Evolutionary conservation across 2,329 filamentous ascomycete genomes (phyloP).

Genomic region (Thelonectria blattea): DNA sequence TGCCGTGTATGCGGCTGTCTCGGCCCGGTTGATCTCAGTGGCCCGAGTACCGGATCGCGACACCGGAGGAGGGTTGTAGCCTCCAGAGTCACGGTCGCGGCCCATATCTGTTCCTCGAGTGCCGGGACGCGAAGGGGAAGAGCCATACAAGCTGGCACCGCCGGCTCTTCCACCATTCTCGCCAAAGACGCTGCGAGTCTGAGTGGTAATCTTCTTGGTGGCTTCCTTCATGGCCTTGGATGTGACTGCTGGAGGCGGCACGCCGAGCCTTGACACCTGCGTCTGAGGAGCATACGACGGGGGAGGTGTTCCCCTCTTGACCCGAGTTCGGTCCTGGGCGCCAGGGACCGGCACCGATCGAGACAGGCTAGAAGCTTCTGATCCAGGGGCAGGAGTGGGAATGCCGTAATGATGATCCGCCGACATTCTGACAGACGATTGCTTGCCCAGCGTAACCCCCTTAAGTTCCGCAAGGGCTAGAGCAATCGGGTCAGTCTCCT

Average conservation of each 20-base stretch:
- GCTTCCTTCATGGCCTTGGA: constrained; percentile 95
- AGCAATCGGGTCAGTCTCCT: constrained; percentile 86
- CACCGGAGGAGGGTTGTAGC: constrained; percentile 33
- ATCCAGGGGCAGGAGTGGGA: constrained; percentile 73
- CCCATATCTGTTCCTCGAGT: constrained; percentile 28
- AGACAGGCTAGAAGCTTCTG: constrained; percentile 45
- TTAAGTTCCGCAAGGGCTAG: constrained; percentile 92
- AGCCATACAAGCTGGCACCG: constrained; percentile 37
- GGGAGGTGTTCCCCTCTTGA: constrained; percentile 77
- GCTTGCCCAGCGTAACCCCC: constrained; percentile 77
- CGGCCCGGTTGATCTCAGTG: constrained; percentile 28
- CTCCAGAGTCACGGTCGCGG: constrained; percentile 36
- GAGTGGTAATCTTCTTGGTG: constrained; percentile 83
- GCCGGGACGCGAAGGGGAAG: constrained; percentile 35
- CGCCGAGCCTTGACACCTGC: constrained; percentile 78
- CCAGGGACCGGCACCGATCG: constrained; percentile 66
- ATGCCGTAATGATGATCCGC: constrained; percentile 96
- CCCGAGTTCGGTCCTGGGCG: constrained; percentile 54
- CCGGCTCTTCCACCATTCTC: constrained; percentile 47
- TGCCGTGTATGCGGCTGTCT: constrained; percentile 17
- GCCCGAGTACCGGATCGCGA: constrained; percentile 32
- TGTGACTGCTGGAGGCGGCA: constrained; percentile 90
- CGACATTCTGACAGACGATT: constrained; percentile 83
- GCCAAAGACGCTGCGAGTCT: constrained; percentile 81
- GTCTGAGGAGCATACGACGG: constrained; percentile 77